These are phyloP conservation scores for Phragmites australis DNA, from an alignment of 176 grass and related monocot genomes.

Conservation along the genomic window DNA sequence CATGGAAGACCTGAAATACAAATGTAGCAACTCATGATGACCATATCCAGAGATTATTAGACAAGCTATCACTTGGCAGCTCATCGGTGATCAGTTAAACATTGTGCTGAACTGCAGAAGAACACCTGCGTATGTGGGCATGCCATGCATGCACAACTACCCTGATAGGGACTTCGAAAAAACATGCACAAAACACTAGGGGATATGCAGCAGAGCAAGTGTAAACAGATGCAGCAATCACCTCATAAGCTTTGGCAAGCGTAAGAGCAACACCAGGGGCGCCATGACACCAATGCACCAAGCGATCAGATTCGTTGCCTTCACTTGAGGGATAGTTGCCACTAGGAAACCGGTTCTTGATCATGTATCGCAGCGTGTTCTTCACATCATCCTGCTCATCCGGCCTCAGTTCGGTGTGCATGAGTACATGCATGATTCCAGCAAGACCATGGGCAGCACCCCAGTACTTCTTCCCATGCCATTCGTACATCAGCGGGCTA, in stretches of 20 bases:
- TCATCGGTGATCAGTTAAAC: constrained; percentile 8
- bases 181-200: not conserved
- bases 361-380: constrained; percentile 77
- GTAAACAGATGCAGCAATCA: constrained; percentile 17
- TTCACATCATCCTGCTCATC: constrained; percentile 75
- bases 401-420: constrained; percentile 59
- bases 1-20: constrained; percentile 76
- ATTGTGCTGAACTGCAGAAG: not conserved
- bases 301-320: constrained; percentile 54
- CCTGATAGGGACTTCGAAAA: no score
- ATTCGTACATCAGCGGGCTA: constrained; percentile 85
- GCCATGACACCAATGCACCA: constrained; percentile 95
- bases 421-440: constrained; percentile 83
- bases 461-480: constrained; percentile 88
- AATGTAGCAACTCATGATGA: not conserved
- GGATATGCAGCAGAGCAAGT: not conserved
- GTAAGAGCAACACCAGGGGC: constrained; percentile 85
- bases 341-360: constrained; percentile 66
- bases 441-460: constrained; percentile 87
- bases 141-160: no score
- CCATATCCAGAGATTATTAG: not conserved
- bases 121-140: not conserved
- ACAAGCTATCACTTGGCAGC: not conserved
- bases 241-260: constrained; percentile 71
- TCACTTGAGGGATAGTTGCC: constrained; percentile 82